Conservation (phyloP, 1,139 yeast genomes). For the Diutina sp. region DNA sequence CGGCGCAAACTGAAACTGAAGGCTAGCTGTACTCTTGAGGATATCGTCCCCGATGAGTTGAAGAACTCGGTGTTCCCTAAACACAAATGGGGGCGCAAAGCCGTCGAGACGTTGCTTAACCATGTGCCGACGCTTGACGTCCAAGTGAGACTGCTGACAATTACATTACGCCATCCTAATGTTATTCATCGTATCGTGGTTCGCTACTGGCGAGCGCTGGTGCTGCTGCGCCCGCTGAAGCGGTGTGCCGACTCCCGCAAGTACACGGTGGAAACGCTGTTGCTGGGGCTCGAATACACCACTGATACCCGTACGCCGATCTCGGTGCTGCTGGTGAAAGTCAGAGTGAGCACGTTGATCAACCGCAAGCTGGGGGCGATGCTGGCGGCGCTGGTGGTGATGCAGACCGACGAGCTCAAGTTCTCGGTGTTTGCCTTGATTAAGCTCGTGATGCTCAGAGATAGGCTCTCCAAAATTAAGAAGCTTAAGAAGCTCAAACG, state of each 20-base stretch:
- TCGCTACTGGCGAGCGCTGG: background rate
- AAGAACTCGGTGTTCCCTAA: slow-evolving; percentile 12
- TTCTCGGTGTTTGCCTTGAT: background rate
- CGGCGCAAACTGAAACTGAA: background rate
- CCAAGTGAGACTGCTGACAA: background rate
- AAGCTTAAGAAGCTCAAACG: background rate
- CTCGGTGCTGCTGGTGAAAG: background rate
- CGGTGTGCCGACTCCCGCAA: background rate
- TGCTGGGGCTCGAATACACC: background rate
- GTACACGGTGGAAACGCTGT: background rate
- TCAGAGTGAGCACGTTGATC: background rate
- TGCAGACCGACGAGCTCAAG: background rate
- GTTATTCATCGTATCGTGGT: background rate
- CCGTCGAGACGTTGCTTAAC: slow-evolving; percentile 6
- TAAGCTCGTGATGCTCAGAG: background rate
- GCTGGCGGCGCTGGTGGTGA: background rate
- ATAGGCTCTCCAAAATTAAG: background rate
- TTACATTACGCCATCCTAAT: background rate
- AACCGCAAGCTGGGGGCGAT: background rate
- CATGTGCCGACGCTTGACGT: background rate
- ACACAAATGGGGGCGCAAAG: slow-evolving; percentile 18
- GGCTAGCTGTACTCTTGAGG: slow-evolving; percentile 10
- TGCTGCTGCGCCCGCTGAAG: background rate
- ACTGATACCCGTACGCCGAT: background rate
- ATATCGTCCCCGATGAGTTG: slow-evolving; percentile 8